A percentile compares a stretch with the other conserved stretches of the same genome.
phyloP scores from a whole-genome alignment of 768 basidiomycete genomes.

The Termitomyces sp. region DNA sequence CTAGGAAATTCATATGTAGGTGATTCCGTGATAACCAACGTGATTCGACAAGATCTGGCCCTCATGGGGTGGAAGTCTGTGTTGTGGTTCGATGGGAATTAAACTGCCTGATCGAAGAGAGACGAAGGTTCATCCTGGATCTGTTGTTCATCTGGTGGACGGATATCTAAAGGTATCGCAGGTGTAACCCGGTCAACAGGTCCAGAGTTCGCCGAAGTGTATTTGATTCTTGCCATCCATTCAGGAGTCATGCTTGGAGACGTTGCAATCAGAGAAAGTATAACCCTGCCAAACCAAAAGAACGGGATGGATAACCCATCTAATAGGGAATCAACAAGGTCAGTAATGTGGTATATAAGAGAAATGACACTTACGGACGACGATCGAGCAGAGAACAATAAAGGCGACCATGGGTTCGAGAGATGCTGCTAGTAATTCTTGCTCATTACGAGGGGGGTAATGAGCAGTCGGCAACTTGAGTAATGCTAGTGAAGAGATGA shows the following conservation, averaged over 20 bases:
- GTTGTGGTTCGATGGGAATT: neutral
- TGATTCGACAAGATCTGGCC: neutral
- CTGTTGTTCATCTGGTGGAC: neutral
- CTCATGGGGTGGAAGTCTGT: neutral
- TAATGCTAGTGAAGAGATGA: conserved; percentile 66
- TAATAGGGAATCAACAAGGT: neutral
- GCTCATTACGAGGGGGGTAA: conserved; percentile 57
- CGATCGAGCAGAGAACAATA: conserved; percentile 79
- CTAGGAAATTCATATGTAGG: neutral
- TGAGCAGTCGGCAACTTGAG: conserved; percentile 52
- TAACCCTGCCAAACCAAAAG: conserved; percentile 12
- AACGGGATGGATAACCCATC: conserved; percentile 16
- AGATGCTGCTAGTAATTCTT: conserved; percentile 62
- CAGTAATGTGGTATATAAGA: neutral
- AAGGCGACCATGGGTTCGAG: conserved; percentile 86
- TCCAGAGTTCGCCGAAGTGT: neutral
- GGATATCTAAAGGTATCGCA: neutral
- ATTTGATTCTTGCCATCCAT: conserved; percentile 9
- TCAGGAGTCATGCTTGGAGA: conserved; percentile 7
- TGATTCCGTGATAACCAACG: neutral
- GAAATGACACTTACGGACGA: conserved; percentile 20
- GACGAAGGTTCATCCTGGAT: neutral
- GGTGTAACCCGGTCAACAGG: neutral
- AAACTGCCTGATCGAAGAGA: too few relatives aligned
- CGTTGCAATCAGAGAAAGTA: conserved; percentile 8